Evolutionary conservation across 768 basidiomycete species (phyloP).

Genomic region (Suillus ampliporus): DNA sequence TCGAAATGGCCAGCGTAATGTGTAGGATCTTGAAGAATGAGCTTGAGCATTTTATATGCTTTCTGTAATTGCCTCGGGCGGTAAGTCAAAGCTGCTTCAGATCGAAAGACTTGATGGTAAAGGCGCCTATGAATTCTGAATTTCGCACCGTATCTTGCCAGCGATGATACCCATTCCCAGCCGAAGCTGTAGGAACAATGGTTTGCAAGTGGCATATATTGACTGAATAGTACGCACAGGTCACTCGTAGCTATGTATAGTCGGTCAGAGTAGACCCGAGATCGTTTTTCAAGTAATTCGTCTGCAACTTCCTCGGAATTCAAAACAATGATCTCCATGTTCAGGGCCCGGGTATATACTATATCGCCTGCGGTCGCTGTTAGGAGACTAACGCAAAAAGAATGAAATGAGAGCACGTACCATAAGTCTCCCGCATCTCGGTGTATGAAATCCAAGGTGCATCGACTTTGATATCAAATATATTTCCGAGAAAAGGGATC

Average conservation of each 20-base stretch:
- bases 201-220: too few species aligned
- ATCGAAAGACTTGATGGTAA: constrained; percentile 24
- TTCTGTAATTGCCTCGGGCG: constrained; percentile 21
- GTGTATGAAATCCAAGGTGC: constrained; percentile 46
- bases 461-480: constrained; percentile 49
- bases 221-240: too few species aligned
- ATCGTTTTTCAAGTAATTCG: constrained; percentile 37
- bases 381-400: neutral
- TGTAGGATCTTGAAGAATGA: constrained; percentile 17
- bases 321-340: constrained; percentile 28
- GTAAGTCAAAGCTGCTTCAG: constrained; percentile 17
- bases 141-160: constrained; percentile 22
- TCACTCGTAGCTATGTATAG: constrained; percentile 27
- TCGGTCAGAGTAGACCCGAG: constrained; percentile 34
- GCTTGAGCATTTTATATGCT: constrained; percentile 17
- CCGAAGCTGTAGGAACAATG: too few species aligned
- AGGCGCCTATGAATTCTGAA: constrained; percentile 30
- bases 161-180: too few species aligned
- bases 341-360: constrained; percentile 33
- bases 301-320: constrained; percentile 32
- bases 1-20: constrained; percentile 17
- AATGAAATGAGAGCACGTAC: constrained; percentile 24
- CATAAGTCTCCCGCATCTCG: constrained; percentile 49
- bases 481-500: constrained; percentile 49
- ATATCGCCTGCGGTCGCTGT: constrained; percentile 25